Evolutionary conservation across 225 moss, liverwort and hornwort genomes (phyloP).

Genomic region (Physcomitrium patens): DNA sequence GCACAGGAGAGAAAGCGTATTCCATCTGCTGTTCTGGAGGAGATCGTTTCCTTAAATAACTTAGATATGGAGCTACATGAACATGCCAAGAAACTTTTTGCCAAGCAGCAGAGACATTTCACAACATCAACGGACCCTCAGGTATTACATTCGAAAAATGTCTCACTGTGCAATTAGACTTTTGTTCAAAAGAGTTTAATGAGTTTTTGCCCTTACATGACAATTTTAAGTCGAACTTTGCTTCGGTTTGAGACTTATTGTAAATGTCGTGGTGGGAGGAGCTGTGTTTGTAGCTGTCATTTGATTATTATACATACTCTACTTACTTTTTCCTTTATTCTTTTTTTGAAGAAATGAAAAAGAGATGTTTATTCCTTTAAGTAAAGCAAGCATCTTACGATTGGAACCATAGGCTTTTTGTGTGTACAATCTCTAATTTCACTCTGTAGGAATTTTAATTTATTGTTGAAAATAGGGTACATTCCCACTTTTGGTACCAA

Average conservation of each 20-base stretch:
- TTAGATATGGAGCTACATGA: slow-evolving; percentile 54
- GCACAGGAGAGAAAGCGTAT: slow-evolving; percentile 56
- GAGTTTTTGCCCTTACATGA: neutral
- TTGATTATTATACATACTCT: neutral
- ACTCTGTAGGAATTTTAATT: too few relatives aligned
- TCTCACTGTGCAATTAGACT: slow-evolving; percentile 6
- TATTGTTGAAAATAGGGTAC: too few relatives aligned
- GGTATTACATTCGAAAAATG: slow-evolving; percentile 36
- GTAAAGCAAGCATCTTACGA: too few relatives aligned
- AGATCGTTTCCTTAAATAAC: slow-evolving; percentile 54
- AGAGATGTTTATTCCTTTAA: too few relatives aligned
- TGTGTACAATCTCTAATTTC: neutral
- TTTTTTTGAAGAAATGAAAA: too few relatives aligned
- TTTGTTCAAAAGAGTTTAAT: neutral
- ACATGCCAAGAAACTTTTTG: slow-evolving; percentile 48
- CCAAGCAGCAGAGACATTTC: slow-evolving; percentile 49
- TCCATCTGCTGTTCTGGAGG: slow-evolving; percentile 47
- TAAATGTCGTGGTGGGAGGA: neutral
- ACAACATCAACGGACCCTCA: slow-evolving; percentile 29
- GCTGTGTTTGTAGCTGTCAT: slow-evolving; percentile 18
- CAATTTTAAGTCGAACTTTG: neutral
- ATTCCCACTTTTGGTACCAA: neutral
- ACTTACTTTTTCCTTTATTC: too few relatives aligned
- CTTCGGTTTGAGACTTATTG: neutral
- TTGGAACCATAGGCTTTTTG: neutral